These are phyloP conservation scores for Prunus salicina DNA, from an alignment of 306 rosid genomes.

Conservation along the genomic window DNA sequence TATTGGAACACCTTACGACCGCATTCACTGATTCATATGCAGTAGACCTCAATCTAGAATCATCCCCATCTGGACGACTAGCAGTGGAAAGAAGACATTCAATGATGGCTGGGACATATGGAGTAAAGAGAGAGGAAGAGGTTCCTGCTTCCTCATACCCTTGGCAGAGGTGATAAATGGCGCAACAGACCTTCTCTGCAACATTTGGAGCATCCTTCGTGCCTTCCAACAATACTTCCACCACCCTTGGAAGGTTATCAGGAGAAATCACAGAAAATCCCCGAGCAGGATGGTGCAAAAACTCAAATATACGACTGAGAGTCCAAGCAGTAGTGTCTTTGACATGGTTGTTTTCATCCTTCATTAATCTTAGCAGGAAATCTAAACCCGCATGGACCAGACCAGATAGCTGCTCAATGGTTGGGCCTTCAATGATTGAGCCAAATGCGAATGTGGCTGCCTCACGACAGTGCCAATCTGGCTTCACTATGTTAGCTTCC, in stretches of 20 bases:
- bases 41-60: conserved; percentile 31
- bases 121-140: conserved; percentile 30
- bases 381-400: conserved; percentile 33
- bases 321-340: conserved; percentile 45
- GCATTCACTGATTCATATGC: conserved; percentile 42
- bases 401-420: conserved; percentile 19
- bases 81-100: conserved; percentile 30
- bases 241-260: conserved; percentile 25
- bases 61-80: conserved; percentile 37
- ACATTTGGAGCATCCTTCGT: conserved; percentile 32
- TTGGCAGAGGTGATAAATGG: conserved; percentile 34
- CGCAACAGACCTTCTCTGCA: conserved; percentile 39
- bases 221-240: conserved; percentile 33
- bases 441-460: conserved; percentile 41
- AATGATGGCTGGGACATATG: conserved; percentile 25
- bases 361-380: conserved; percentile 27
- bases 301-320: conserved; percentile 35
- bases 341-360: conserved; percentile 34
- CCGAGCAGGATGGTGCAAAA: conserved; percentile 29
- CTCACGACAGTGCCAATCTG: conserved; percentile 40
- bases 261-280: conserved; percentile 31
- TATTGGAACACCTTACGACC: conserved; percentile 33
- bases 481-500: conserved; percentile 32
- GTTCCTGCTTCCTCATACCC: conserved; percentile 33
- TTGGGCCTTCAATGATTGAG: conserved; percentile 38